phyloP scores from a whole-genome alignment of 768 basidiomycete genomes.

The Kwoniella shandongensis region DNA sequence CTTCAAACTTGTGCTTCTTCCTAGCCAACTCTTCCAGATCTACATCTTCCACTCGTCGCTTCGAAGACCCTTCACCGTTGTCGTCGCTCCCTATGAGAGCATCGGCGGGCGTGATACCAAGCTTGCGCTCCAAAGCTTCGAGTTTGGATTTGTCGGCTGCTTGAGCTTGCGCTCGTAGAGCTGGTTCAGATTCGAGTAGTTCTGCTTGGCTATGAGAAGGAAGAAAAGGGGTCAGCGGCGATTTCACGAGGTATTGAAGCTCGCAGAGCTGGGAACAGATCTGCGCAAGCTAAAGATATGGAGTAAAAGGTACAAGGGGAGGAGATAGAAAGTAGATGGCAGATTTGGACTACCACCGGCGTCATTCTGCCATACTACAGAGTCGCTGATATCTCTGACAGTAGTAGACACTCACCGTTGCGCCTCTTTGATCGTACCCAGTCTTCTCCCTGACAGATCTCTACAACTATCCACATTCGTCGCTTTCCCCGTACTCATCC shows the following conservation, averaged over 20 bases:
- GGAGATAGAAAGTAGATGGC: no score
- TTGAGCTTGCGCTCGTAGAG: constrained; percentile 71
- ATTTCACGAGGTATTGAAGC: no score
- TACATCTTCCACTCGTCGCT: constrained; percentile 39
- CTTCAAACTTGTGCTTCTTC: constrained; percentile 86
- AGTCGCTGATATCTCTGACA: no score
- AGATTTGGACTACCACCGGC: no score
- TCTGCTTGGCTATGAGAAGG: constrained; percentile 45
- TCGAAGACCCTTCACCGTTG: constrained; percentile 9
- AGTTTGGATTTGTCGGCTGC: constrained; percentile 80
- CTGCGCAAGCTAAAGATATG: no score
- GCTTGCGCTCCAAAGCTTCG: constrained; percentile 76
- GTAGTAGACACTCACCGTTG: constrained; percentile 85
- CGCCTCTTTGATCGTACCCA: constrained; percentile 94
- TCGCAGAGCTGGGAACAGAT: no score
- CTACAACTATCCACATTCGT: constrained; percentile 92
- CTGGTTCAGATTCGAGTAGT: constrained; percentile 72
- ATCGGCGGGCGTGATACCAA: constrained; percentile 61
- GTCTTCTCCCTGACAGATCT: constrained; percentile 81
- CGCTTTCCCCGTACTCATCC: constrained; percentile 75
- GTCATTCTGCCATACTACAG: no score
- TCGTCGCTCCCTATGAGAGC: neutral
- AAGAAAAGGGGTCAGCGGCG: no score
- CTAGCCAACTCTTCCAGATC: constrained; percentile 50
- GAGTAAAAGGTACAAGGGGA: no score